Evolutionary conservation across 352 stramenopile genomes (phyloP).

Genomic region (Pythium grandisporangium): DNA sequence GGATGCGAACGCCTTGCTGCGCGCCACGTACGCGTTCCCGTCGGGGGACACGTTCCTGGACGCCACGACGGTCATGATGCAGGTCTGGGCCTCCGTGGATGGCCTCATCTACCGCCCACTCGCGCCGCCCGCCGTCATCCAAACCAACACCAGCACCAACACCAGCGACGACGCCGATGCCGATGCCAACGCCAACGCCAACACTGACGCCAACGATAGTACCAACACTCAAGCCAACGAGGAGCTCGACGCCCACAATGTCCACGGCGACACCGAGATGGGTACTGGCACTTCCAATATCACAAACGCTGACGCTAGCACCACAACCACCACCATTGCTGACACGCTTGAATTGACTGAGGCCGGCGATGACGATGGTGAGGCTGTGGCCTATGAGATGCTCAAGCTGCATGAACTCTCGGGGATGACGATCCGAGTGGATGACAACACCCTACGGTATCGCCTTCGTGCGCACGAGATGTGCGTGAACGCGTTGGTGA

Average conservation of each 20-base stretch:
- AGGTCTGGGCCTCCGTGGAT: constrained; percentile 78
- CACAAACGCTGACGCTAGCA: no score
- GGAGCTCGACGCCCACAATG: no score
- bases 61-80: constrained; percentile 77
- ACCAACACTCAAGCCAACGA: no score
- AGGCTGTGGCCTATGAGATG: constrained; percentile 15
- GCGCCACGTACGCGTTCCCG: constrained; percentile 47
- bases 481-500: constrained; percentile 74
- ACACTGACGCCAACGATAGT: no score
- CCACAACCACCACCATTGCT: no score
- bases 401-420: constrained; percentile 77
- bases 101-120: constrained; percentile 71
- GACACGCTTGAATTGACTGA: not conserved
- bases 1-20: constrained; percentile 65
- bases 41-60: constrained; percentile 36
- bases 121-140: constrained; percentile 50
- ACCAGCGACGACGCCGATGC: not conserved
- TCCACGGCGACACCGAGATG: no score
- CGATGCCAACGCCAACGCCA: no score
- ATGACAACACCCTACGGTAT: constrained; percentile 81
- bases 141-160: not conserved
- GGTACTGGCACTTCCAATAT: no score
- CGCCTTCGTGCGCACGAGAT: constrained; percentile 38
- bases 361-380: not conserved
- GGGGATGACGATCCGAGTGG: constrained; percentile 78